Percentiles rank a stretch among this genome's conserved stretches.
Conservation (phyloP, 2,329 filamentous ascomycete genomes). For the Dactylellina sp. region DNA sequence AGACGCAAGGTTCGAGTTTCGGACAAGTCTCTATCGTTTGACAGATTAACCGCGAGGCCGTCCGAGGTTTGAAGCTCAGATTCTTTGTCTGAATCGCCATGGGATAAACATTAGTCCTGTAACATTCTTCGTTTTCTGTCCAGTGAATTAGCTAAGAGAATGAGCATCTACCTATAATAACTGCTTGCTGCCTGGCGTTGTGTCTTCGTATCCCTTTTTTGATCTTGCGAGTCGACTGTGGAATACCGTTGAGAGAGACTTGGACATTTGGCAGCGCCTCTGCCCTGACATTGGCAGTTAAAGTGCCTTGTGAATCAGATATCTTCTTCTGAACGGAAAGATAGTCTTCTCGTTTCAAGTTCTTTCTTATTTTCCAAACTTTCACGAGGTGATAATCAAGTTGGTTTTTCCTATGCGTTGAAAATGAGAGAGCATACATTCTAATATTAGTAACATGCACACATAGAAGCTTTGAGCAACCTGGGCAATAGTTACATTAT, state of each 20-base stretch:
- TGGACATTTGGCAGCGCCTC: background rate
- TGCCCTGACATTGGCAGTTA: background rate
- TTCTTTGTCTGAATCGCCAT: constrained; percentile 2
- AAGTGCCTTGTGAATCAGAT: background rate
- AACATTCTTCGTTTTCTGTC: too few species aligned
- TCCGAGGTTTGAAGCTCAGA: background rate
- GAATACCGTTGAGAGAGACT: constrained; percentile 7
- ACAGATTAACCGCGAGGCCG: background rate
- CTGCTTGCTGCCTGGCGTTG: background rate
- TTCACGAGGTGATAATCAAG: constrained; percentile 14
- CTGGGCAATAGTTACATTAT: too few species aligned
- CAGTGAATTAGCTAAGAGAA: background rate
- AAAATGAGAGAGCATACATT: background rate
- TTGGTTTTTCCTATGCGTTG: constrained; percentile 6
- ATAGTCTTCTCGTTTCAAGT: constrained; percentile 22
- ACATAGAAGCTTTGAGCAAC: too few species aligned
- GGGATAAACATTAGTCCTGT: too few species aligned
- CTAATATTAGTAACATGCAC: too few species aligned
- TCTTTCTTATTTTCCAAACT: constrained; percentile 23
- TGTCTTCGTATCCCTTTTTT: constrained; percentile 17
- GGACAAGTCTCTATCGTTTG: background rate
- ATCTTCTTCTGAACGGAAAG: background rate
- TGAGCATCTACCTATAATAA: background rate
- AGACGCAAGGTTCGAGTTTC: background rate
- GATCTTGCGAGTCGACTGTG: constrained; percentile 1